Base-by-base conservation (phyloP, 805 yeast genomes). In the Barnettozyma sp. region DNA sequence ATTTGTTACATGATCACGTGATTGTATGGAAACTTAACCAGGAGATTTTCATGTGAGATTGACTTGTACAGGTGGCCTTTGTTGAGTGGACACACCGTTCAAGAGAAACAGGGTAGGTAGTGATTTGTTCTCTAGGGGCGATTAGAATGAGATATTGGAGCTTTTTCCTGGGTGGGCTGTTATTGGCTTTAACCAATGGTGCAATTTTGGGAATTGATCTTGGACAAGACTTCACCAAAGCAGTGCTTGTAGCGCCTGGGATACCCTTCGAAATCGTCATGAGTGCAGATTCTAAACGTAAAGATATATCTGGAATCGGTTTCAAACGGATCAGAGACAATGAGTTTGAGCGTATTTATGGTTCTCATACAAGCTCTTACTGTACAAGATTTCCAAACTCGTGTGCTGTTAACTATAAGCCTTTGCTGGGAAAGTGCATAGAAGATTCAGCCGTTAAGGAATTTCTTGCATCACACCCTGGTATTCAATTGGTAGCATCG, bases 271-370 rank as follows among this genome's bases (percentile, higher is more conserved):
- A 92, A 52, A 71, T 92, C 26, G 80, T 92, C 11, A 64, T 92
- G 42, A 85, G 97, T 4, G 80, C 85, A 18, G 97, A 92, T 50
- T 81, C 95, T 3, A 85, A 87, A 59, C 70, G 98, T 39, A 92
- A 92, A 56, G 97, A 90, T 50, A 65, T 78, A 5, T 71, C 88
- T 4, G 96, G 94, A 1, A 48, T 92, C 10, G 78, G 83, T 1
- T 66, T 88, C 41, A 71, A 77, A 34, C 56, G 63, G 2, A 48
- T 62, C 21, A 36, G 61, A 4, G 62, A 64, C 6, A 63, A 64
- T 20, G 77, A 68, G 17, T 41, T 81, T 12, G 90, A 82, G 51
- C 70, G 97, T 48, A 62, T 75, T 1, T 86, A 77, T 54, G 97
- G 97, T 4, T 72, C 85, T 2, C 70, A 78, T n/a, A 82, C 87